Base-by-base conservation (phyloP, 78 protist genomes). In the Tieghemostelium lacteum region DNA sequence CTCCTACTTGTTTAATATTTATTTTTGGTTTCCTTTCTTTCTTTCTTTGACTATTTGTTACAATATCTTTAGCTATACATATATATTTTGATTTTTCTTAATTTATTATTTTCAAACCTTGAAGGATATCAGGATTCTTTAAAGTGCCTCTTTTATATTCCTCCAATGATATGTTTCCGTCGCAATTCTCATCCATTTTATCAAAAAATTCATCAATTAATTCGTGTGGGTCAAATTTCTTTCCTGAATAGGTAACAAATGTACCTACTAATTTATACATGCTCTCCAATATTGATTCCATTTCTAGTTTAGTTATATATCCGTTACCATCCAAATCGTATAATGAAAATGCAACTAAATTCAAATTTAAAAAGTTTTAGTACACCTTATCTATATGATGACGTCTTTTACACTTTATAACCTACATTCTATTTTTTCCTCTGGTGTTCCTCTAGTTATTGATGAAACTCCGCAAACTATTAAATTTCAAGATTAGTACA, bases 271-370 rank as follows among this genome's bases (percentile, higher is more conserved):
- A 74, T 54, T 50, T 63, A 45, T 93, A 93, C 92, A 93, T 87
- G 22, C 85, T 60, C 60, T 74, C 87, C 40, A 93, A 71, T 26
- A 93, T 93, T 55, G 75, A 65, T 65, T 65, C 87, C 95, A 86
- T 86, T 36, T 77, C 93, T 14, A 42, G 29, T 52, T 50, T 85
- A 33, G 85, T 69, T 61, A 93, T 93, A 67, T 58, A 66, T 39
- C 95, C 95, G 60, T 75, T 57, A 3, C 95, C 93, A 75, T 93
- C 95, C 0, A 93, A 31, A 78, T 93, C 95, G 63, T 93, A 93
- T 73, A 83, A 75, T 66, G 86, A 73, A 66, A 86, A 86, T 58
- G 92, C 92, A 66, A 92, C 92, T 86, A 65, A 33, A 62, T 22
- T 33, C 24, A 6, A 10, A 66, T 40, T 37, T 2, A 24, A 40